Conservation (phyloP, 1,139 yeast genomes). For the Zygotorulaspora mrakii region DNA sequence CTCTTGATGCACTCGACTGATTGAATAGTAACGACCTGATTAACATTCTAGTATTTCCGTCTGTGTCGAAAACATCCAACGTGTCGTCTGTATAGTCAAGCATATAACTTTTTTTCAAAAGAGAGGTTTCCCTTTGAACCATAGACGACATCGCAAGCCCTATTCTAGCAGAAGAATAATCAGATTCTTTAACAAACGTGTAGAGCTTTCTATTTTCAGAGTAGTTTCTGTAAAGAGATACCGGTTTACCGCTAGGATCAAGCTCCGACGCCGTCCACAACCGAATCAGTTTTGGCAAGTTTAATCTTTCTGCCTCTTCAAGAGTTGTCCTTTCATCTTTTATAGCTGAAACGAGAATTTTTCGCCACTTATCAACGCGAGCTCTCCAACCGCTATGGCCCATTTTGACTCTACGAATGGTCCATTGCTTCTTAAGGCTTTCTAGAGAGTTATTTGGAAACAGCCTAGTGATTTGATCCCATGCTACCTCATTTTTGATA, state of each 20-base stretch:
- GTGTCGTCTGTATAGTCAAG: background rate
- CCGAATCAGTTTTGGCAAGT: slow-evolving; percentile 26
- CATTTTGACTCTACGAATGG: slow-evolving; percentile 32
- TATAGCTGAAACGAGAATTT: slow-evolving; percentile 30
- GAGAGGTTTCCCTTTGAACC: slow-evolving; percentile 34
- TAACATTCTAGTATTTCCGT: slow-evolving; percentile 28
- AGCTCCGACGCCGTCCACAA: slow-evolving; percentile 32
- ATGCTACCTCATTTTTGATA: slow-evolving; percentile 34
- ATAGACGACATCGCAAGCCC: slow-evolving; percentile 36
- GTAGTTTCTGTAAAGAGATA: slow-evolving; percentile 27
- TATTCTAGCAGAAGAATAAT: slow-evolving; percentile 11
- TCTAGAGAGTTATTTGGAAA: slow-evolving; percentile 35
- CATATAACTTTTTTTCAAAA: slow-evolving; percentile 29
- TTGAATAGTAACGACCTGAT: slow-evolving; percentile 33
- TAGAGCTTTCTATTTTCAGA: slow-evolving; percentile 27
- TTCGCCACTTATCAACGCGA: slow-evolving; percentile 34
- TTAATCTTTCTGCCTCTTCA: slow-evolving; percentile 32
- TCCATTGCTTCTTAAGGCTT: slow-evolving; percentile 36
- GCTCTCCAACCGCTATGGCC: slow-evolving; percentile 37
- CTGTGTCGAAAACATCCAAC: slow-evolving; percentile 11
- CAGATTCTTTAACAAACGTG: slow-evolving; percentile 24
- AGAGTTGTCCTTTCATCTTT: slow-evolving; percentile 31
- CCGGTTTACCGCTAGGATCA: slow-evolving; percentile 16
- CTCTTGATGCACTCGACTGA: slow-evolving; percentile 22
- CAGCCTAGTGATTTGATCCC: slow-evolving; percentile 32